phyloP scores from a whole-genome alignment of 192 early-diverging fungal species.

The Ambispora gerdemannii region DNA sequence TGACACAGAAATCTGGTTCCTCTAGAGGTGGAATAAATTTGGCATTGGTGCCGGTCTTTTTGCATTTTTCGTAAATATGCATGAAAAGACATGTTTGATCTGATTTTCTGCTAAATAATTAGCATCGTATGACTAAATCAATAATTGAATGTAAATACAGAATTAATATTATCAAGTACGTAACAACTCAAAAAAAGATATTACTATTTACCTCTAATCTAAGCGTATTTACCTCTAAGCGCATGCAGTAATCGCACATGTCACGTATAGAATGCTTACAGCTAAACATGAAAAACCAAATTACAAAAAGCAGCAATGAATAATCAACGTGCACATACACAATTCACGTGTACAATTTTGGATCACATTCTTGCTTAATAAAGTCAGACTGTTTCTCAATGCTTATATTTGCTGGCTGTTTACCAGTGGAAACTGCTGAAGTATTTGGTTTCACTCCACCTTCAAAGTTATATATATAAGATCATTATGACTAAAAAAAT shows the following conservation, averaged over 20 bases:
- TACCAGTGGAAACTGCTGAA: background rate
- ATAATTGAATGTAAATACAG: too few species aligned
- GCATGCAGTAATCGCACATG: conserved; percentile 95
- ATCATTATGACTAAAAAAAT: conserved; percentile 48
- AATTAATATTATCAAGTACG: background rate
- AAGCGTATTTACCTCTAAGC: conserved; percentile 68
- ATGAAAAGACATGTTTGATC: conserved; percentile 98
- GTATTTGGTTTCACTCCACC: conserved; percentile 9
- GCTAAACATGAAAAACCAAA: conserved; percentile 48
- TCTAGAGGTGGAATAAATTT: conserved; percentile 82
- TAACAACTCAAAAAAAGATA: background rate
- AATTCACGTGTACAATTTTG: conserved; percentile 64
- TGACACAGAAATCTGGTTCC: conserved; percentile 84
- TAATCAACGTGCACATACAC: background rate
- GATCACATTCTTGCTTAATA: conserved; percentile 74
- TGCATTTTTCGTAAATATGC: conserved; percentile 80
- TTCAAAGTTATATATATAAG: conserved; percentile 49
- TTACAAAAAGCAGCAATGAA: too few species aligned
- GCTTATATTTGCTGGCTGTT: conserved; percentile 49
- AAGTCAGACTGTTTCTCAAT: conserved; percentile 80
- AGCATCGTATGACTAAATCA: conserved; percentile 76
- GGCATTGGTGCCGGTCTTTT: conserved; percentile 47
- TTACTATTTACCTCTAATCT: background rate
- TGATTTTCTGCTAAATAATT: conserved; percentile 84
- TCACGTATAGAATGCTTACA: conserved; percentile 76